These are phyloP conservation scores for Aspergillus caelatus DNA, from an alignment of 2,329 filamentous ascomycete species.

Conservation along the genomic window DNA sequence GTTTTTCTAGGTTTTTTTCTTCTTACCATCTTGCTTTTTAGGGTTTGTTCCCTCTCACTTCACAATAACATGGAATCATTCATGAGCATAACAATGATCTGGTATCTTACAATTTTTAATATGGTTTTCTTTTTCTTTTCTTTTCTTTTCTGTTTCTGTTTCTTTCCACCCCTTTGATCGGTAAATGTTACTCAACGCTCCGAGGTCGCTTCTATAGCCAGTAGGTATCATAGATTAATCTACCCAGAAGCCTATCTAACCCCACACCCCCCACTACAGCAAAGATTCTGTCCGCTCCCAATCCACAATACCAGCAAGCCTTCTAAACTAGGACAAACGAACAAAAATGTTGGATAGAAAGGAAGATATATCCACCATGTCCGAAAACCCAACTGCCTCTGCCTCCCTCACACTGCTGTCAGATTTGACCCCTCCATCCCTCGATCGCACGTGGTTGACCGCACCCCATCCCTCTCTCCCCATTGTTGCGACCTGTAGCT, in stretches of 20 bases:
- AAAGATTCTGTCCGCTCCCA: neutral
- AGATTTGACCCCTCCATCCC: constrained; percentile 56
- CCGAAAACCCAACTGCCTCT: constrained; percentile 4
- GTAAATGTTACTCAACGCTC: neutral
- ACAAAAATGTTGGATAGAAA: neutral
- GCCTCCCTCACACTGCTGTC: constrained; percentile 47
- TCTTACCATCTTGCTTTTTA: neutral
- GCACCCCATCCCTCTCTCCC: constrained; percentile 84
- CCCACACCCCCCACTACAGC: constrained; percentile 1
- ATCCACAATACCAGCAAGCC: neutral
- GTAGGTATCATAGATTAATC: too few relatives aligned
- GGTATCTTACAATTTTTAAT: neutral
- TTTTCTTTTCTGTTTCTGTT: too few relatives aligned
- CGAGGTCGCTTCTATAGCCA: neutral
- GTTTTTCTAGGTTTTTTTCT: constrained; percentile 11
- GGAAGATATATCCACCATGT: constrained; percentile 1
- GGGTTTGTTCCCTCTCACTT: neutral
- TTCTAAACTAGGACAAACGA: neutral
- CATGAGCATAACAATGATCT: neutral
- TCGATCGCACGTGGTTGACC: constrained; percentile 78
- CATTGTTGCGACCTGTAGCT: constrained; percentile 83
- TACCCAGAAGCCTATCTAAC: neutral
- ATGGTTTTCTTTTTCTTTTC: too few relatives aligned
- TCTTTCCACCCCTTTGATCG: neutral
- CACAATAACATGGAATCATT: neutral